Base-by-base conservation (phyloP, 2,329 filamentous ascomycete genomes). In the Trematosphaeria pertusa region DNA sequence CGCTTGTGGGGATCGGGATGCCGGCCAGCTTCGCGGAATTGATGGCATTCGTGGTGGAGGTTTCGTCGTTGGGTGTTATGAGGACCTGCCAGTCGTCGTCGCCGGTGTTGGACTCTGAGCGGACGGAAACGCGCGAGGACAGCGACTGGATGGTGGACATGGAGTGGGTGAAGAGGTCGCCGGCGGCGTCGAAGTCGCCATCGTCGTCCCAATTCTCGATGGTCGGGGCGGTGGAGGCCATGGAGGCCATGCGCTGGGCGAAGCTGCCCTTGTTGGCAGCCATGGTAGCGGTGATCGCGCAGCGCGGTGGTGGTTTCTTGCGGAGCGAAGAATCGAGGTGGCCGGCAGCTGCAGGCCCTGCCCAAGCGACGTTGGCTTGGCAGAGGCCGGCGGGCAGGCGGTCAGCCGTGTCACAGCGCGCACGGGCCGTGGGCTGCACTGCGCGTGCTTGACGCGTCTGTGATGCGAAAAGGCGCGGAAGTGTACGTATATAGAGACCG, bases 71-170 rank as follows among this genome's bases (percentile, higher is more conserved):
- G 37, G 87, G 89, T 2, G 90, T 86, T 21, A 97, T 77, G 58
- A 93, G 83, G 17, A 97, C 82, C 61, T 97, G 91, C 78, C 87
- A 91, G 72, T 96, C 91, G 63, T 96, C 91, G 63, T 95, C 90
- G 51, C 86, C 88, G 51, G 73, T 79, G 45, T 83, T 82, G 56
- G 91, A 82, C 65, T 95, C 92, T 43, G 90, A 96, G 61, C 87
- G 87, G 61, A 89, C 83, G 14, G 91, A 95, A 62, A 91, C 84
- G 59, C 89, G 87, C 48, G 89, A 96, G 1, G 92, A 96, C 45
- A 88, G 84, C 14, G 73, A 89, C 78, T 89, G 86, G 43, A 81
- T 81, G 15, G 88, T 86, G 62, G 89, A 84, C 58, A 87, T 76
- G 62, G 90, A 86, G 71, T 88, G 85, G 60, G 88, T 70, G 62